Evolutionary conservation across 1,284 basidiomycete species (phyloP).

Genomic region (Naganishia sp.): DNA sequence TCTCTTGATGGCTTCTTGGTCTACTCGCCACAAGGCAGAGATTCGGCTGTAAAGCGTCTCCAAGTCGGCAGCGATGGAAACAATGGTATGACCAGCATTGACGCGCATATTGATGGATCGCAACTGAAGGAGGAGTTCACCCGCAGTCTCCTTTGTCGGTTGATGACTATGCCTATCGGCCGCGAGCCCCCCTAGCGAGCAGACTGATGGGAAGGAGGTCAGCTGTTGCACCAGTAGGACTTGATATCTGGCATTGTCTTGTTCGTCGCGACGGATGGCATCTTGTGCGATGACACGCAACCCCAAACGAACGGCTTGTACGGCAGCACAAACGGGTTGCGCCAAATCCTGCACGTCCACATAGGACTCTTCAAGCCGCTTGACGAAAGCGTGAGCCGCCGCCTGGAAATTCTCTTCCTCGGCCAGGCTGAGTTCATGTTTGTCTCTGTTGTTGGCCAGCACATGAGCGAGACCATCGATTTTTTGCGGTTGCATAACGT

Average conservation of each 20-base stretch:
- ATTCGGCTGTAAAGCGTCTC: slow-evolving; percentile 21
- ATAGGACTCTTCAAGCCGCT: slow-evolving; percentile 55
- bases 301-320: slow-evolving; percentile 73
- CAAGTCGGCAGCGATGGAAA: background rate
- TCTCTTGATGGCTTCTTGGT: slow-evolving; percentile 48
- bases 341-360: slow-evolving; percentile 66
- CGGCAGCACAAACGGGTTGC: slow-evolving; percentile 63
- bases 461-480: slow-evolving; percentile 45
- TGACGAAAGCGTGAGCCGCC: slow-evolving; percentile 54
- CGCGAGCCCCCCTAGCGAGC: slow-evolving; percentile 36
- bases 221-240: slow-evolving; percentile 40
- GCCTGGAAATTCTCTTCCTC: slow-evolving; percentile 54
- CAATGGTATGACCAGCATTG: slow-evolving; percentile 5
- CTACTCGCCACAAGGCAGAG: slow-evolving; percentile 26
- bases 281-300: slow-evolving; percentile 60
- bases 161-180: slow-evolving; percentile 22
- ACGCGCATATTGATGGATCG: slow-evolving; percentile 28
- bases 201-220: slow-evolving; percentile 43
- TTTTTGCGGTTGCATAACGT: slow-evolving; percentile 43
- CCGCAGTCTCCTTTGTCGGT: slow-evolving; percentile 12
- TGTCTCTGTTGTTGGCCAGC: slow-evolving; percentile 26
- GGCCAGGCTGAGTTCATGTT: slow-evolving; percentile 40
- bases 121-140: slow-evolving; percentile 31
- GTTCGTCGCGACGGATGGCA: slow-evolving; percentile 33
- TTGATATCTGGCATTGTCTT: slow-evolving; percentile 29